These are phyloP conservation scores for Thelonectria discophora DNA, from an alignment of 2,329 filamentous ascomycete species.

Conservation along the genomic window DNA sequence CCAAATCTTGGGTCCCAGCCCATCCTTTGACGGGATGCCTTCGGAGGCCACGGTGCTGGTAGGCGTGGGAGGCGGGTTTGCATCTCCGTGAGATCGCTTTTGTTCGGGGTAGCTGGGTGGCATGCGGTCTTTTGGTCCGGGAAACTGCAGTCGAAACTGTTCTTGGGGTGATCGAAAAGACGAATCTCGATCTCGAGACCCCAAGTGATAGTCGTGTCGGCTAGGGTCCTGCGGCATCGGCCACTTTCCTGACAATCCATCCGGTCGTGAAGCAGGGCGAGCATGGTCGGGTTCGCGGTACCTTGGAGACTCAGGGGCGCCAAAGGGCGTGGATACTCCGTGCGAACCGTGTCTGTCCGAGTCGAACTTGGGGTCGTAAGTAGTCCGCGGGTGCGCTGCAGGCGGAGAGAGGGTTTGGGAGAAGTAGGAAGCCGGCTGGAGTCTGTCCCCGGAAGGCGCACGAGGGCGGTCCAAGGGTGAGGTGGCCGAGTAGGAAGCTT, in stretches of 20 bases:
- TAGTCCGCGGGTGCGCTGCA: constrained; percentile 55
- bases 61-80: constrained; percentile 43
- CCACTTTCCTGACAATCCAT: constrained; percentile 51
- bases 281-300: constrained; percentile 51
- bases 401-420: constrained; percentile 50
- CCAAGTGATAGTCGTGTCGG: constrained; percentile 57
- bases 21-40: constrained; percentile 63
- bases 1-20: constrained; percentile 74
- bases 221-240: constrained; percentile 51
- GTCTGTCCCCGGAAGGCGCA: constrained; percentile 51
- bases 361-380: constrained; percentile 57
- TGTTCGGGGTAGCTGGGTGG: constrained; percentile 42
- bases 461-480: constrained; percentile 60
- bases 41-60: constrained; percentile 50
- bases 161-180: constrained; percentile 48
- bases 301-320: constrained; percentile 57
- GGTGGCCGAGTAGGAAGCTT: constrained; percentile 51
- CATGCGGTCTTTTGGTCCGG: constrained; percentile 48
- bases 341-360: constrained; percentile 50
- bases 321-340: constrained; percentile 46
- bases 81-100: constrained; percentile 33
- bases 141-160: constrained; percentile 48
- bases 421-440: constrained; percentile 59
- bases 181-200: constrained; percentile 53
- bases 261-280: constrained; percentile 48